These are phyloP conservation scores for Kodamaea kakaduensis DNA, from an alignment of 805 yeast species.

Conservation along the genomic window DNA sequence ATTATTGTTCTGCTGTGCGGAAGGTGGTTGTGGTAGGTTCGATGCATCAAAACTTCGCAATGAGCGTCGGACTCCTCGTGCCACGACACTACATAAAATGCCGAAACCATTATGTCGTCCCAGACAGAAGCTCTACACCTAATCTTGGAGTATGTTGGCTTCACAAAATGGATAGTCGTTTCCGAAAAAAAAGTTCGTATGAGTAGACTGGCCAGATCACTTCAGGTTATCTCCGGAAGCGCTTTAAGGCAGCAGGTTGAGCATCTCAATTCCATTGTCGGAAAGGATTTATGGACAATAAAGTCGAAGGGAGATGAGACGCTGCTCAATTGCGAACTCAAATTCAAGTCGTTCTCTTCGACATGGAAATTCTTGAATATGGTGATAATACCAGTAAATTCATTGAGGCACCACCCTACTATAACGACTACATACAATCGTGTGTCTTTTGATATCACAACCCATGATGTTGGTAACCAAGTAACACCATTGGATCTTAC, in stretches of 20 bases:
- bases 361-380: slow-evolving; percentile 66
- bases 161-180: no score
- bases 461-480: slow-evolving; percentile 57
- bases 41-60: slow-evolving; percentile 32
- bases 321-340: slow-evolving; percentile 19
- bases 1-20: slow-evolving; percentile 23
- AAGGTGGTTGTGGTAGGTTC: slow-evolving; percentile 31
- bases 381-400: slow-evolving; percentile 55
- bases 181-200: slow-evolving; percentile 2
- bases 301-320: neutral
- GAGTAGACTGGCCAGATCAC: neutral
- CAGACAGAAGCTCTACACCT: no score
- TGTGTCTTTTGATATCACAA: slow-evolving; percentile 51
- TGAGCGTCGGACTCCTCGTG: slow-evolving; percentile 27
- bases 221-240: slow-evolving; percentile 8
- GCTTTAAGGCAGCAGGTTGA: slow-evolving; percentile 11
- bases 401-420: slow-evolving; percentile 67
- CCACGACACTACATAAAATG: slow-evolving; percentile 34
- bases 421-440: slow-evolving; percentile 59
- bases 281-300: slow-evolving; percentile 7
- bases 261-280: slow-evolving; percentile 9
- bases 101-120: slow-evolving; percentile 34
- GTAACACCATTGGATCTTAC: slow-evolving; percentile 54
- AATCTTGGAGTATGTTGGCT: no score
- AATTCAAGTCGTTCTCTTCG: slow-evolving; percentile 49